Evolutionary conservation across 305 asterid genomes (phyloP), one percentile per base, ranked within the genome.

Genomic region (Solanum aculeatissimum): DNA sequence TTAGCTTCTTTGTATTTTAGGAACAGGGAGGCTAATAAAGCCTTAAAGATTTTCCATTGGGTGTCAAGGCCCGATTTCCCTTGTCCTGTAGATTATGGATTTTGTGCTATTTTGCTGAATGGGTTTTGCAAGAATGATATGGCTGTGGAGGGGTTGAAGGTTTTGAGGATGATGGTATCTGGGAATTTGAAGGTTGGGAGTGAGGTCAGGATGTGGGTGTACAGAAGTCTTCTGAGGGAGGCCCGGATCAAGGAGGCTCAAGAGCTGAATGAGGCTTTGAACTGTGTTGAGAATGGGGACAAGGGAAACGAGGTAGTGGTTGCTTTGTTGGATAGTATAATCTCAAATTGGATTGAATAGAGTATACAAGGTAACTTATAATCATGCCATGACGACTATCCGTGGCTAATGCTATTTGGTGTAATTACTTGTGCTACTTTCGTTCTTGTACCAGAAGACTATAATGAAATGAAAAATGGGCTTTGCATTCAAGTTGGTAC

Each of bases 221-320:
- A 90, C 85, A 88, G 88, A 80, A 89, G 91, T 57, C 88, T 92
- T 74, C 71, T 92, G 88, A 91, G 92, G 89, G 93, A 92, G 85
- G 93, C 95, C 74, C 90, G 95, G 92, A 89, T 92, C 89, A 85
- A 66, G 84, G 93, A 91, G 84, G 93, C 92, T 15, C 78, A 88
- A 89, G 88, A 89, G 38, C n/a, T 92, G 81, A 89, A 89, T 53
- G 89, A 80, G 18, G 90, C 85, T 71, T 87, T 92, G 87, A 84
- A 65, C 9, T 43, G 80, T 83, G 78, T 85, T 85, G 82, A 85
- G 49, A 32, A 62, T 15, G 87, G 90, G 77, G 66, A 38, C 5
- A 66, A 57, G 58, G 88, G 69, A 83, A 89, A 87, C 70, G 86
- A 80, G 81, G 83, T 88, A 81, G 87, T 90, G 84, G 77, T 88